These are phyloP conservation scores for Heimioporus sp. DNA, from an alignment of 768 basidiomycete genomes.

Conservation along the genomic window DNA sequence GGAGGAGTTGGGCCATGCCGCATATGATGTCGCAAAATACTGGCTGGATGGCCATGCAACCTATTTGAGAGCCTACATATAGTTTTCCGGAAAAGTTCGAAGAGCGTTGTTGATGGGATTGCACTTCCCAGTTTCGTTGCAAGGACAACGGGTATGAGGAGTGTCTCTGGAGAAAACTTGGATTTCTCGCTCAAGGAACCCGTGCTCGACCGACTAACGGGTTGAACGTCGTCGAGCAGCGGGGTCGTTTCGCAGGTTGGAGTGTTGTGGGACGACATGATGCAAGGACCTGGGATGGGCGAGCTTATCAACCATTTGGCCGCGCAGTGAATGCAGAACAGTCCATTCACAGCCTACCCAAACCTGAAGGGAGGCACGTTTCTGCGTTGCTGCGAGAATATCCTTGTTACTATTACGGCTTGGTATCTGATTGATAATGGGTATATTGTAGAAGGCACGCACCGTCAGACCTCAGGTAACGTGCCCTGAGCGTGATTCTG, in stretches of 20 bases:
- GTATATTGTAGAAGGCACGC: background rate
- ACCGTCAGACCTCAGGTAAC: background rate
- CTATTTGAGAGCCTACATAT: conserved; percentile 27
- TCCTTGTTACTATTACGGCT: background rate
- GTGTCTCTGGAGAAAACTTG: conserved; percentile 12
- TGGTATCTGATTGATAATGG: background rate
- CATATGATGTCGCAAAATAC: background rate
- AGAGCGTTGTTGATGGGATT: conserved; percentile 25
- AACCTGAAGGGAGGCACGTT: background rate
- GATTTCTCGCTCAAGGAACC: background rate
- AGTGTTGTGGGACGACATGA: conserved; percentile 12
- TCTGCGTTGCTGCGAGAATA: background rate
- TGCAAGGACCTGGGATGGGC: background rate
- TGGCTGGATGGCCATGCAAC: conserved; percentile 4
- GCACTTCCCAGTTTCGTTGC: conserved; percentile 17
- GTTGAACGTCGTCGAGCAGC: conserved; percentile 7
- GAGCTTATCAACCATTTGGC: background rate
- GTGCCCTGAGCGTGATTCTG: background rate
- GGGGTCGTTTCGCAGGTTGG: conserved; percentile 6
- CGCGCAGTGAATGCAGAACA: background rate
- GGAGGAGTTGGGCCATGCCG: conserved; percentile 5
- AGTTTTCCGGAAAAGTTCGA: conserved; percentile 23
- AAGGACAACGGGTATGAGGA: conserved; percentile 29
- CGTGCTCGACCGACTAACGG: background rate
- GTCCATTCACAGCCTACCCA: background rate